Evolutionary conservation across 1,284 basidiomycete species (phyloP).

Genomic region (Moesziomyces parantarcticus): DNA sequence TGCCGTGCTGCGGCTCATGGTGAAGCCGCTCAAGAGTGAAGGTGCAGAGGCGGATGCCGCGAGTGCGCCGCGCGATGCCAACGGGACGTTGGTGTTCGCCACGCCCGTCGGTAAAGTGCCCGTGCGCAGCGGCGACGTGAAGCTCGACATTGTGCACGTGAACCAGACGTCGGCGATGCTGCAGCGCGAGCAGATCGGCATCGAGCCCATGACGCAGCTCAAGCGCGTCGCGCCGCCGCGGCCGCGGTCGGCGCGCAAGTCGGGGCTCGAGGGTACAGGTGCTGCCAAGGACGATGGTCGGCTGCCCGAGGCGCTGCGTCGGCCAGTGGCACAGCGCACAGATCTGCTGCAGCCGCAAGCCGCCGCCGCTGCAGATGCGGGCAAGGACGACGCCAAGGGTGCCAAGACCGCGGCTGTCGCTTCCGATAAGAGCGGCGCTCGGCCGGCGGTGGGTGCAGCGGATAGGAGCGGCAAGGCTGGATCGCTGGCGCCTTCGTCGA

Average conservation of each 20-base stretch:
- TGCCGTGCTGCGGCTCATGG: slow-evolving; percentile 45
- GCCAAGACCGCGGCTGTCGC: slow-evolving; percentile 1
- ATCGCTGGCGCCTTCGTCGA: slow-evolving; percentile 8
- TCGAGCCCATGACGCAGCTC: slow-evolving; percentile 44
- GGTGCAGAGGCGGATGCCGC: slow-evolving; percentile 8
- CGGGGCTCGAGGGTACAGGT: slow-evolving; percentile 5
- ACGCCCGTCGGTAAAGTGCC: slow-evolving; percentile 42
- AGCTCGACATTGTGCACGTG: slow-evolving; percentile 56
- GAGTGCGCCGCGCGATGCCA: slow-evolving; percentile 5
- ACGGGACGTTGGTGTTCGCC: slow-evolving; percentile 12
- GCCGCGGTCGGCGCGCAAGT: slow-evolving; percentile 29
- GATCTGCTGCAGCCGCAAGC: slow-evolving; percentile 15
- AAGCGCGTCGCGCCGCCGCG: slow-evolving; percentile 26
- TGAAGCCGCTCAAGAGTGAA: slow-evolving; percentile 35
- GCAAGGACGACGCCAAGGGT: slow-evolving; percentile 3
- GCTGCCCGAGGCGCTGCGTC: slow-evolving; percentile 28
- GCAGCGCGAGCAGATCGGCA: slow-evolving; percentile 51
- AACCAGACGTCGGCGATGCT: slow-evolving; percentile 63
- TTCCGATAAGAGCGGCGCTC: background rate
- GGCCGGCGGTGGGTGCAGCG: background rate
- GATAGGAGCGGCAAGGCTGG: slow-evolving; percentile 11
- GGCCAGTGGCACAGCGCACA: slow-evolving; percentile 18
- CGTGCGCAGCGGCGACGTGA: slow-evolving; percentile 32
- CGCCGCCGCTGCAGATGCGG: background rate
- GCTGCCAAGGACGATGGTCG: slow-evolving; percentile 17